These are phyloP conservation scores for Digitaria exilis DNA, from an alignment of 202 grass and related monocot species.

Conservation along the genomic window DNA sequence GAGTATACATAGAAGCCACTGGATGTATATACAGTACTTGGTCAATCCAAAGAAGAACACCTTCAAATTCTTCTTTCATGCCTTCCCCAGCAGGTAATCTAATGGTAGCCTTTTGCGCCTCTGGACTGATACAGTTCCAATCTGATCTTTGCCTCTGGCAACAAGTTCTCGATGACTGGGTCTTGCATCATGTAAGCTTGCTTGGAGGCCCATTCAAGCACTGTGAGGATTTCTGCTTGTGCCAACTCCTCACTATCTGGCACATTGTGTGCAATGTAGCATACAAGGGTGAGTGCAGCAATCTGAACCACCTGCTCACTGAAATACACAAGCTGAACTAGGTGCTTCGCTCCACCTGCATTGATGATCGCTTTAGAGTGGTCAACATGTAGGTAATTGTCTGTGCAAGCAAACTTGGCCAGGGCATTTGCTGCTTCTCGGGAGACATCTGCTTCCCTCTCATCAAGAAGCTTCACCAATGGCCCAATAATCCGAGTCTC, in stretches of 20 bases:
- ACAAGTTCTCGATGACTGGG: conserved; percentile 58
- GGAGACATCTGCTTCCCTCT: conserved; percentile 70
- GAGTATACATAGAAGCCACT: conserved; percentile 44
- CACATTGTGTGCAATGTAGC: conserved; percentile 83
- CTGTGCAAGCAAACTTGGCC: conserved; percentile 75
- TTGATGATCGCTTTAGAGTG: conserved; percentile 90
- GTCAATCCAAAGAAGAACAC: conserved; percentile 51
- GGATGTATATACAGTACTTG: conserved; percentile 56
- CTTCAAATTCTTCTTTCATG: conserved; percentile 39
- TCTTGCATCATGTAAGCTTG: conserved; percentile 88
- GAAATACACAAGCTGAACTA: conserved; percentile 93
- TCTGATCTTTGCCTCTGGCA: conserved; percentile 86
- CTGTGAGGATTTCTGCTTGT: conserved; percentile 79
- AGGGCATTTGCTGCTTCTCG: conserved; percentile 66
- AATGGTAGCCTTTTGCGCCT: conserved; percentile 80
- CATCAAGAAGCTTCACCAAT: conserved; percentile 83
- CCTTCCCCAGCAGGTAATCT: conserved; percentile 43
- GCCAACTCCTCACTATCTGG: conserved; percentile 91
- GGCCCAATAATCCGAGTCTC: conserved; percentile 90
- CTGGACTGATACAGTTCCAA: conserved; percentile 93
- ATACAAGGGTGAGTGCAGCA: conserved; percentile 70
- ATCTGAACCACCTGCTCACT: conserved; percentile 82
- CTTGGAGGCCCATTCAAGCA: conserved; percentile 92
- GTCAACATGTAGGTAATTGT: conserved; percentile 86
- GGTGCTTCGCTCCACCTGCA: conserved; percentile 74